Evolutionary conservation across 1,284 basidiomycete species (phyloP), one percentile per base, ranked within the genome.

Genomic region (Melampsora larici-populina): DNA sequence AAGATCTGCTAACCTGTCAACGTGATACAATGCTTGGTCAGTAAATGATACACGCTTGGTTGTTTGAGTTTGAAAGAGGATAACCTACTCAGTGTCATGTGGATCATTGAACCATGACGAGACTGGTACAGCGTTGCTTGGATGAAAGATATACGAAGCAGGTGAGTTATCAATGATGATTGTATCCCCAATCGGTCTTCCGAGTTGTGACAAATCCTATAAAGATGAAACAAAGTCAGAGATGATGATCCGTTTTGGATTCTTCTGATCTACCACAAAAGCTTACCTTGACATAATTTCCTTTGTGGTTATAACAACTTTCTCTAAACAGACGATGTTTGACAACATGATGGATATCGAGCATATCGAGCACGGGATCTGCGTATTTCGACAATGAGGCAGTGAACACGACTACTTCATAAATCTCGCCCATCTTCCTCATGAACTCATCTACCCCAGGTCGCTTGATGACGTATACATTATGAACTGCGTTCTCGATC

Each of bases 81-180:
- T 21, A 31, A 74, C 71, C 13, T n/a, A 74, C 71, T 74, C 71
- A 43, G 71, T 74, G 31, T 74, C 71, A 48, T 74, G 71, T 9
- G 85, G 85, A 79, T 86, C 85, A 85, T 97, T 98, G 87, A 99
- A 99, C 97, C 96, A 99, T 78, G 93, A 96, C 68, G 95, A 97
- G 76, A 99, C 94, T 11, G 96, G 96, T 7, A 98, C 96, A 60
- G 97, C 97, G 83, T 98, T 99, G 86, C 97, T 97, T 21, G 95
- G 94, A 83, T 99, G 96, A 88, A 99, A 99, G 81, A 99, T 96
- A 85, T 99, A 99, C 9, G 93, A 97, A 17, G 97, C 96, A 15
- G 96, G 96, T 55, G 94, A 97, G 85, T 99, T 99, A 86, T 99
- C 96, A 80, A 99, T 89, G 85, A 99, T 99, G 83, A 99, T 98